Percentiles rank a stretch among this genome's conserved stretches.
These are phyloP conservation scores for Phytophthora syringae DNA, from an alignment of 352 stramenopile species.

Conservation along the genomic window DNA sequence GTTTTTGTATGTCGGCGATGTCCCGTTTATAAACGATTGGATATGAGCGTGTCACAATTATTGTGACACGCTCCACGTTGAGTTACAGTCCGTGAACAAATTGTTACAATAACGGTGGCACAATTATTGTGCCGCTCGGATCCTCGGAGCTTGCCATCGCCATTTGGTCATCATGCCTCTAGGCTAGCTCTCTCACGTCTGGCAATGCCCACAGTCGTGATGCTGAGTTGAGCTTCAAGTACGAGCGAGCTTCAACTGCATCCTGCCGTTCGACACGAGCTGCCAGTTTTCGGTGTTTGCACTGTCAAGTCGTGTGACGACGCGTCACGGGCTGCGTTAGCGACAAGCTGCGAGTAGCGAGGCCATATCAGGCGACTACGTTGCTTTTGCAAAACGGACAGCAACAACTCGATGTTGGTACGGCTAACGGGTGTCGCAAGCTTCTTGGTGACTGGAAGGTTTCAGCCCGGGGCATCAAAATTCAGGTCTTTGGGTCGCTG, in stretches of 20 bases:
- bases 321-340: neutral
- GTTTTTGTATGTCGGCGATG: constrained; percentile 7
- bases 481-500: no score
- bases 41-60: no score
- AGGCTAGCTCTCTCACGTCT: neutral
- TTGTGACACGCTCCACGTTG: no score
- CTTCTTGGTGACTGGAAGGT: neutral
- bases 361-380: neutral
- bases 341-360: neutral
- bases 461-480: no score
- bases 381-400: neutral
- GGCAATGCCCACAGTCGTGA: neutral
- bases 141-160: no score
- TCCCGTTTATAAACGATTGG: neutral
- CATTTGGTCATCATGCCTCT: neutral
- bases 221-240: neutral
- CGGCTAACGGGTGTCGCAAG: neutral
- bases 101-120: no score
- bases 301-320: no score
- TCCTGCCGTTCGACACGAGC: neutral
- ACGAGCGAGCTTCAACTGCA: no score
- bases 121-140: no score
- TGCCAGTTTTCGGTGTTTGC: neutral
- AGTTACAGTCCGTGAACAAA: no score
- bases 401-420: neutral